Percentiles rank a stretch among this genome's conserved stretches.
Evolutionary conservation across 2,329 filamentous ascomycete species (phyloP).

Genomic region (Claviceps maximensis): DNA sequence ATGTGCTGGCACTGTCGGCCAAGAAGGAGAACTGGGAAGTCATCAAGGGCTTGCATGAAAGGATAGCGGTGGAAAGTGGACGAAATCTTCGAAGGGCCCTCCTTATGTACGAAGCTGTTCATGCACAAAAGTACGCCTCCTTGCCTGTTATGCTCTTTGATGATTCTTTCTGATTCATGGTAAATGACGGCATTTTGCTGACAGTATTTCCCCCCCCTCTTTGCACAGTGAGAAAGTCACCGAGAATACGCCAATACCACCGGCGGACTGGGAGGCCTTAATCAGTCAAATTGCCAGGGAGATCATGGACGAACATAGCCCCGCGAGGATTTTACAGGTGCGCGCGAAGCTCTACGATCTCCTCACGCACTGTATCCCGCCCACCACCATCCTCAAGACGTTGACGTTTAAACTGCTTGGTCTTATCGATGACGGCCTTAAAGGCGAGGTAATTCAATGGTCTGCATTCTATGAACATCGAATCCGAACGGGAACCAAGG

Average conservation of each 20-base stretch:
- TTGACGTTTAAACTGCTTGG: constrained; percentile 86
- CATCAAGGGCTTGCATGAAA: constrained; percentile 60
- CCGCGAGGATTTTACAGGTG: constrained; percentile 73
- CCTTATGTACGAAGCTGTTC: constrained; percentile 93
- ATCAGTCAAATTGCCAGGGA: constrained; percentile 83
- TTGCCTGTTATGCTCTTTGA: background rate
- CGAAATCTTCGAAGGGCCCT: constrained; percentile 81
- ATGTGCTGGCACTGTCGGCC: constrained; percentile 55
- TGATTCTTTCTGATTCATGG: background rate
- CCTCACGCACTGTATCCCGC: constrained; percentile 90
- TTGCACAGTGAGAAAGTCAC: constrained; percentile 77
- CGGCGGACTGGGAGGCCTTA: constrained; percentile 92
- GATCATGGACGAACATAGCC: constrained; percentile 87
- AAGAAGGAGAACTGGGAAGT: constrained; percentile 77
- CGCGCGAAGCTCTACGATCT: constrained; percentile 94
- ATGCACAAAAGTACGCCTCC: constrained; percentile 76
- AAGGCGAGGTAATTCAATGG: constrained; percentile 89
- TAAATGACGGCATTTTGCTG: background rate
- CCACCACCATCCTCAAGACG: constrained; percentile 87
- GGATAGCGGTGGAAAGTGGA: constrained; percentile 82
- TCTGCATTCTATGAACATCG: constrained; percentile 95
- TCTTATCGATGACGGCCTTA: constrained; percentile 76
- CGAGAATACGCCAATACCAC: constrained; percentile 78
- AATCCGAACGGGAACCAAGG: constrained; percentile 81
- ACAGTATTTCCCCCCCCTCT: constrained; percentile 12